A percentile compares a stretch with the other conserved stretches of the same genome.
These are phyloP conservation scores for Globisporangium mamillatum DNA, from an alignment of 352 stramenopile genomes.

Conservation along the genomic window DNA sequence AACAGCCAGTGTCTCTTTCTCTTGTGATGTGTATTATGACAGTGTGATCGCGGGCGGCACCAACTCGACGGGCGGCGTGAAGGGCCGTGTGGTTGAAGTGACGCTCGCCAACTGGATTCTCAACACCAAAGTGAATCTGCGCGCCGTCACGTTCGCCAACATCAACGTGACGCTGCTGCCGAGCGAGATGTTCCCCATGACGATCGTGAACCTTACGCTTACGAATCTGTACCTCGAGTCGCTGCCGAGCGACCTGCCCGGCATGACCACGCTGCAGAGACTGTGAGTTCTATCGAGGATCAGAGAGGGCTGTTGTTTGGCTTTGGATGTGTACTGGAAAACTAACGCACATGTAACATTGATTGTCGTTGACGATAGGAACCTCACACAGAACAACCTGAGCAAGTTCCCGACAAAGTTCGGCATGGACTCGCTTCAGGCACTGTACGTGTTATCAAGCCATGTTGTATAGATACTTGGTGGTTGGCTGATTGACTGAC, in stretches of 20 bases:
- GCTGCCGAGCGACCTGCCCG: conserved; percentile 9
- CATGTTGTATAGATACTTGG: no score
- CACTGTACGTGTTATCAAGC: conserved; percentile 7
- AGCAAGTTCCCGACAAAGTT: conserved; percentile 15
- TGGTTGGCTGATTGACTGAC: background rate
- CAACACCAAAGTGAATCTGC: conserved; percentile 12
- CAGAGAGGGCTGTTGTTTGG: background rate
- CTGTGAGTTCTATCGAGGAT: conserved; percentile 4
- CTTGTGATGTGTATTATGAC: background rate
- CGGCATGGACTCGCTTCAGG: conserved; percentile 9
- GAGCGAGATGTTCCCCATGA: conserved; percentile 17
- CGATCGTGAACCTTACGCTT: conserved; percentile 15
- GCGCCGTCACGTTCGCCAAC: conserved; percentile 16
- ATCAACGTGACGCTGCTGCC: conserved; percentile 13
- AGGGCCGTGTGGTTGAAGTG: conserved; percentile 10
- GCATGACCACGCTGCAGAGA: conserved; percentile 8
- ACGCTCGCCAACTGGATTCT: conserved; percentile 15
- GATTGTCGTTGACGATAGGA: conserved; percentile 4
- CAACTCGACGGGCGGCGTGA: conserved; percentile 10
- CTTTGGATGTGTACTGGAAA: background rate
- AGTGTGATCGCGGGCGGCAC: conserved; percentile 15
- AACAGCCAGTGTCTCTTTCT: background rate
- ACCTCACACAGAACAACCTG: conserved; percentile 16
- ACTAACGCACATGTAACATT: background rate
- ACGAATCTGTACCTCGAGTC: conserved; percentile 9